These are phyloP conservation scores for Posidonia oceanica DNA, from an alignment of 116 monocot genomes.

Conservation along the genomic window DNA sequence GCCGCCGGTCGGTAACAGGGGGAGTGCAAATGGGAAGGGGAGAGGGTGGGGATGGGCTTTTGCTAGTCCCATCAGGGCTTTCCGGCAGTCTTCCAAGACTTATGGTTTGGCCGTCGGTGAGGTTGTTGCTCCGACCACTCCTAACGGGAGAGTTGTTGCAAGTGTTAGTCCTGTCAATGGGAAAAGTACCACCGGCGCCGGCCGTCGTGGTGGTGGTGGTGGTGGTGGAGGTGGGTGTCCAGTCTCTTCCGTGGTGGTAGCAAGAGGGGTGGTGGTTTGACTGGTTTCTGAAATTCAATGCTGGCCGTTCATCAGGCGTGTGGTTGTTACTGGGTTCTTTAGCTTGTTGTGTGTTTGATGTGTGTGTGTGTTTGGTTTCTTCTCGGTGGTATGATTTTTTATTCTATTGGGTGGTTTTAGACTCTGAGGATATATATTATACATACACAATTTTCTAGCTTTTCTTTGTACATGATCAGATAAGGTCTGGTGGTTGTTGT, in stretches of 20 bases:
- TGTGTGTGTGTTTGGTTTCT: neutral
- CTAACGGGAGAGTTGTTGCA: neutral
- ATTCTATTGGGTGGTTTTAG: neutral
- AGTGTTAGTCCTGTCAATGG: neutral
- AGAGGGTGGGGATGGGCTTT: conserved; percentile 72
- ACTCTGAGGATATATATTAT: neutral
- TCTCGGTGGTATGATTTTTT: neutral
- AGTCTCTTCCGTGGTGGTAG: neutral
- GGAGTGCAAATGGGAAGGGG: conserved; percentile 14
- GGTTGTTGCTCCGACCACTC: conserved; percentile 1
- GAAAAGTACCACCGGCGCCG: neutral
- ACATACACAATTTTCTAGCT: neutral
- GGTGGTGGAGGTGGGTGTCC: neutral
- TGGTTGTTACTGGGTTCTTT: neutral
- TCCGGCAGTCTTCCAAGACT: conserved; percentile 8
- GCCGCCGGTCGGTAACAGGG: neutral
- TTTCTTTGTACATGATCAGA: neutral
- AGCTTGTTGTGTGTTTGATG: neutral
- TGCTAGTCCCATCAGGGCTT: conserved; percentile 67
- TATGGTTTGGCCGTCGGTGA: neutral
- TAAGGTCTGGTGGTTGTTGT: neutral
- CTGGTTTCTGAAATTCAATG: neutral
- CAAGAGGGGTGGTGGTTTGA: neutral
- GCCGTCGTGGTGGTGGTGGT: neutral
- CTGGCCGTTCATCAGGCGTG: neutral